These are phyloP conservation scores for Populus deltoides DNA, from an alignment of 345 rosid genomes.

Conservation along the genomic window DNA sequence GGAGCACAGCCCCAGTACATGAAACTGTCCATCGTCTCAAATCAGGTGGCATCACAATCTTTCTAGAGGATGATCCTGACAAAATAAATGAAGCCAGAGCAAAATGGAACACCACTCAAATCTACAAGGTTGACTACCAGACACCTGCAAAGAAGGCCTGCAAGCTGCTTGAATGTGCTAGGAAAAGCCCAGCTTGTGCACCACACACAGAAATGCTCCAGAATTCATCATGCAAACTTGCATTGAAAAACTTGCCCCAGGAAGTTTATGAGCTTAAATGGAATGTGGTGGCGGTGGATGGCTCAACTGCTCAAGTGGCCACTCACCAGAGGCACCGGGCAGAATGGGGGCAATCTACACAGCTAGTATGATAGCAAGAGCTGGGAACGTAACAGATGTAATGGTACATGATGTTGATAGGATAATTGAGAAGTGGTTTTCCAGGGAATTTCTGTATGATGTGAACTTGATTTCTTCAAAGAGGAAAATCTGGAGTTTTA, in stretches of 20 bases:
- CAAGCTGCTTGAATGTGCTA: constrained; percentile 69
- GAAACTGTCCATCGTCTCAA: constrained; percentile 42
- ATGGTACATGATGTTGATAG: constrained; percentile 71
- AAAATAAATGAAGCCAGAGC: constrained; percentile 39
- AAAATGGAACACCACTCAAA: constrained; percentile 38
- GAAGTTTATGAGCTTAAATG: constrained; percentile 55
- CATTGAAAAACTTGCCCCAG: constrained; percentile 50
- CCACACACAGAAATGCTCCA: constrained; percentile 36
- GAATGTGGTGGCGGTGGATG: constrained; percentile 83
- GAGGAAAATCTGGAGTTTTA: constrained; percentile 70
- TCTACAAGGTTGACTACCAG: constrained; percentile 53
- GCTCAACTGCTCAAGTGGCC: constrained; percentile 46
- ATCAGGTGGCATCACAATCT: constrained; percentile 57
- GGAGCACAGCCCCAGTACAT: constrained; percentile 59
- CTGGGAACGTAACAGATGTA: constrained; percentile 57
- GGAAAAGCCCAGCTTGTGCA: constrained; percentile 50
- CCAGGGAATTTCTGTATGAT: constrained; percentile 84
- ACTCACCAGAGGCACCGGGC: constrained; percentile 65
- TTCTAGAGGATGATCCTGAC: constrained; percentile 60
- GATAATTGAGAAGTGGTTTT: constrained; percentile 83
- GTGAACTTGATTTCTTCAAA: constrained; percentile 73
- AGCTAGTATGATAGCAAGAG: constrained; percentile 66
- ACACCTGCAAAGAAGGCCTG: constrained; percentile 60
- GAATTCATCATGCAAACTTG: constrained; percentile 52
- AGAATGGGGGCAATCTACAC: constrained; percentile 78